Base-by-base conservation (phyloP, 2,329 filamentous ascomycete species). In the Fusarium sp. region DNA sequence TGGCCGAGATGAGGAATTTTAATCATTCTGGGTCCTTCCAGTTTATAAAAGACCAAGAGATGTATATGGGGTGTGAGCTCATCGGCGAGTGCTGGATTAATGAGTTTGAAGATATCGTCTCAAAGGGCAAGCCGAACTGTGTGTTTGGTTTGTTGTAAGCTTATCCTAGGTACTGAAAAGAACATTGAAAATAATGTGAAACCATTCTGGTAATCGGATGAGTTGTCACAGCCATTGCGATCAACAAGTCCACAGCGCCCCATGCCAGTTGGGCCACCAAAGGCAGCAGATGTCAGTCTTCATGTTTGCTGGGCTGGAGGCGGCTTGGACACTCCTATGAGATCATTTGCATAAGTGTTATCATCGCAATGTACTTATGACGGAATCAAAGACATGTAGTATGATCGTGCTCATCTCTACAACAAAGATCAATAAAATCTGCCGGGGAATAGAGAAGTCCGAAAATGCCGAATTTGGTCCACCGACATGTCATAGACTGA, bases 141-240 rank as follows among this genome's bases (percentile, higher is more conserved):
- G 20, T 47, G 12, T 25, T 47, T 15, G 20, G 20, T 6, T 47
- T 47, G 12, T 4, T 47, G 3, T 47, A 14, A 47, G 40, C 40
- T 8, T 15, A 25, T 45, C 2, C 9, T 14, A 35, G 33, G 33
- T 9, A 45, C 11, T 45, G 12, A 3, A 22, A 4, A 14, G 40
- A 45, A 8, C 25, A 27, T 27, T 27, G 33, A 35, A 35, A 35
- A 15, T 35, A 35, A 35, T 35, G 14, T 35, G 33, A 35, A 35
- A 12, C 33, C 33, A 35, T 5, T 38, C 25, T 61, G 40, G 8
- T 22, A 50, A 14, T 63, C 58, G 7, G 45, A 25, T 17, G 47
- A 63, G 14, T 60, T 47, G n/a, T 57, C 50, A 11, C 65, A 67
- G 11, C 59, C 50, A 17, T 67, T 67, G 9, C 50, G 58, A 9